A percentile compares a stretch with the other conserved stretches of the same genome.
Conservation (phyloP, 2,329 filamentous ascomycete genomes). For the Penicillium sclerotigenum region DNA sequence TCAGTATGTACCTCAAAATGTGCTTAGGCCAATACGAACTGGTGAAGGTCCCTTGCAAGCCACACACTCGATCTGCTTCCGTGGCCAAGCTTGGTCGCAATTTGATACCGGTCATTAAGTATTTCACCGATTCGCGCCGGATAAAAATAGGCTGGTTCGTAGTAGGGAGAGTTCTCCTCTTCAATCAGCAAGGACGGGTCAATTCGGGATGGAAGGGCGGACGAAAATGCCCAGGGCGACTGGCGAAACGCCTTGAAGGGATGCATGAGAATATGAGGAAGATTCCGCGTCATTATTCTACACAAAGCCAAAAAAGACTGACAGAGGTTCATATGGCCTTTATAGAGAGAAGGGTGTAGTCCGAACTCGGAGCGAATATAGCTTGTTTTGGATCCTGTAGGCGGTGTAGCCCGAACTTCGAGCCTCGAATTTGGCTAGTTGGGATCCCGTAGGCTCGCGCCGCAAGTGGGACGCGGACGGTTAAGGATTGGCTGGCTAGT, state of each 20-base stretch:
- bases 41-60: constrained; percentile 26
- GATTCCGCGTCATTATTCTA: background rate
- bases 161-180: constrained; percentile 21
- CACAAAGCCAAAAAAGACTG: background rate
- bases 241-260: background rate
- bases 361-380: background rate
- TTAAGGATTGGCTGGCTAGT: too few relatives aligned
- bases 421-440: too few relatives aligned
- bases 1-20: background rate
- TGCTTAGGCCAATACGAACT: constrained; percentile 16
- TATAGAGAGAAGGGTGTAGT: background rate
- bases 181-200: constrained; percentile 9
- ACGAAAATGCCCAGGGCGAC: constrained; percentile 1
- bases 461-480: too few relatives aligned
- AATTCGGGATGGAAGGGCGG: constrained; percentile 2
- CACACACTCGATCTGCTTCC: constrained; percentile 26
- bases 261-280: background rate
- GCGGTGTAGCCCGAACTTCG: too few relatives aligned
- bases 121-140: constrained; percentile 23
- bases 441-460: too few relatives aligned
- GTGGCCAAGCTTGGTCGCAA: constrained; percentile 26
- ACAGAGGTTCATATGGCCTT: background rate
- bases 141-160: constrained; percentile 19
- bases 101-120: constrained; percentile 23
- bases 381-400: background rate